Base-by-base conservation (phyloP, 2,329 filamentous ascomycete species). In the Nigrospora osmanthi region DNA sequence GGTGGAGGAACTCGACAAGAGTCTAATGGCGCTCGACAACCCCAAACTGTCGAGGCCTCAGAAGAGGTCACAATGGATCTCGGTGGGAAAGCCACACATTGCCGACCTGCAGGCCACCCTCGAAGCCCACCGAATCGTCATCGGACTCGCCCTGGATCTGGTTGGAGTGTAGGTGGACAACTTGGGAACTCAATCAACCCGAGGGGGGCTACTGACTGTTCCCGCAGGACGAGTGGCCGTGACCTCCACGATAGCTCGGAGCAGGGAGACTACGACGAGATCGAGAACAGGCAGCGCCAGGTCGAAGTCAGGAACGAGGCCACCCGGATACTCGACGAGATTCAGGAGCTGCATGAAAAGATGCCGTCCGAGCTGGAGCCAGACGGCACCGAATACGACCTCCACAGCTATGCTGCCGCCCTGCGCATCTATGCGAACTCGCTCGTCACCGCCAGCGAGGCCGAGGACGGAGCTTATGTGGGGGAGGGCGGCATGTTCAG, bases 381-480 rank as follows among this genome's bases (percentile, higher is more conserved):
- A 49, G 81, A 79, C 62, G 76, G 82, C n/a, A 81, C 84, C 44
- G 80, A 87, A 49, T 79, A 81, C 2, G 79, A 75, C 4, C 77
- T 81, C n/a, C 81, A 83, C 47, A 83, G 77, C 17, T 81, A 85
- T 49, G 73, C 83, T 48, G 83, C 86, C 57, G 78, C 83, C 0
- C 75, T 89, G 6, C 83, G 83, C 7, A 78, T 82, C 52, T 86
- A 87, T 65, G 64, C 64, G 34, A 52, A 60, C 38, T 52, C 53
- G 6, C 47, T 60, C n/a, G 51, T 61, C 9, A 47, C 44, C 13
- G 38, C 11, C 31, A 40, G 36, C 31, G 40, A 44, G 12, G 30
- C 15, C 35, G 39, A 40, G 13, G 47, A 48, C 30, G 42, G 58
- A 16, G 58, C 58, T 14, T 61, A 55, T 40, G 11, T 62, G 4